Percentiles rank a stretch among this genome's conserved stretches.
phyloP scores from a whole-genome alignment of 768 basidiomycete genomes.

The Boletus reticuloceps region DNA sequence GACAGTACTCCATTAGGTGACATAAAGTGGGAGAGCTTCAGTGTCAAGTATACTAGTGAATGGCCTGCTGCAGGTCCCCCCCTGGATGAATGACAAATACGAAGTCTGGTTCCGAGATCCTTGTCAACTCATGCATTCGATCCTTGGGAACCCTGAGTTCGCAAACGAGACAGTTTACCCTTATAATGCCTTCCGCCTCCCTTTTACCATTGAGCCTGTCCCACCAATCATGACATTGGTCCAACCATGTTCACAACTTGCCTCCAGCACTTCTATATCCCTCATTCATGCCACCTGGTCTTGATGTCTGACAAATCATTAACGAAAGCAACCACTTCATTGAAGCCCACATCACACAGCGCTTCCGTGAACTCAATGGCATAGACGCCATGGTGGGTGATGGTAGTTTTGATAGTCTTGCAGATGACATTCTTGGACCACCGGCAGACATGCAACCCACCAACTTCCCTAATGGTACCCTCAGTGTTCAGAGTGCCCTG shows the following conservation, averaged over 20 bases:
- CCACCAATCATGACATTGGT: constrained; percentile 45
- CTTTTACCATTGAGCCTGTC: constrained; percentile 78
- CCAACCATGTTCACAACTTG: constrained; percentile 66
- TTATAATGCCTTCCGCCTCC: constrained; percentile 86
- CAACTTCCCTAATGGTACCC: constrained; percentile 28
- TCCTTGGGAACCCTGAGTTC: no score
- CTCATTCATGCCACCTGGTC: constrained; percentile 83
- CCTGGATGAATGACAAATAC: no score
- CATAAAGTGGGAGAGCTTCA: no score
- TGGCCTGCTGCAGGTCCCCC: no score
- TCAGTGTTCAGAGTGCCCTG: constrained; percentile 13
- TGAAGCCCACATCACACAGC: constrained; percentile 84
- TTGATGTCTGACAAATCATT: constrained; percentile 88
- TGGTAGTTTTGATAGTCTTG: constrained; percentile 57
- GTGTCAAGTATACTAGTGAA: no score
- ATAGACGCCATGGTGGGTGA: constrained; percentile 80
- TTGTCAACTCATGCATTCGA: no score
- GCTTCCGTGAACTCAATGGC: constrained; percentile 81
- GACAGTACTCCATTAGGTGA: no score
- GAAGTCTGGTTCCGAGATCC: no score
- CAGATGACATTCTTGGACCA: constrained; percentile 34
- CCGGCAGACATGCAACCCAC: background rate
- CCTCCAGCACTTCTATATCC: constrained; percentile 82
- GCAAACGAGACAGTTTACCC: constrained; percentile 48
- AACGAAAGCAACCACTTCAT: constrained; percentile 91